These are phyloP conservation scores for Exsudoporus floridanus DNA, from an alignment of 1,284 basidiomycete genomes.

Conservation along the genomic window DNA sequence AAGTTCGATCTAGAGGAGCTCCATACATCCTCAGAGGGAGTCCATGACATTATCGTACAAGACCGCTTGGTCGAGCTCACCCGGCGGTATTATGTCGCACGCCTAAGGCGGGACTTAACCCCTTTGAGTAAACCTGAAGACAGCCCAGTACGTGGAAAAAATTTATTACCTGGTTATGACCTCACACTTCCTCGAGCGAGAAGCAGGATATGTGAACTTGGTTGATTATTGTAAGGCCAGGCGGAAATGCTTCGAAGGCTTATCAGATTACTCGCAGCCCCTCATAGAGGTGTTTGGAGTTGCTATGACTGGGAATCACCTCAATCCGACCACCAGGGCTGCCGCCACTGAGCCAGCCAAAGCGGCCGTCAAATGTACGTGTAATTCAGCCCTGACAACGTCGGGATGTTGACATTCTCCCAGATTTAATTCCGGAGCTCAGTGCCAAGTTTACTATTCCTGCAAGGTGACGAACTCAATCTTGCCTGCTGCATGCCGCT, in stretches of 20 bases:
- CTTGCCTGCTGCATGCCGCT: constrained; percentile 17
- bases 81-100: constrained; percentile 57
- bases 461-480: constrained; percentile 53
- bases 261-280: constrained; percentile 64
- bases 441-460: constrained; percentile 70
- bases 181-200: constrained; percentile 48
- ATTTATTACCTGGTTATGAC: constrained; percentile 1
- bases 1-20: constrained; percentile 47
- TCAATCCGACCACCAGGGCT: constrained; percentile 48
- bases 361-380: constrained; percentile 53
- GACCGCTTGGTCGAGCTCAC: constrained; percentile 78
- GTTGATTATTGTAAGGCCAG: constrained; percentile 63
- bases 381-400: constrained; percentile 16
- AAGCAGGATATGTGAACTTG: constrained; percentile 54
- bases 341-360: constrained; percentile 37
- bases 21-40: constrained; percentile 42
- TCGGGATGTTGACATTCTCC: constrained; percentile 29
- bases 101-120: constrained; percentile 61
- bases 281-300: constrained; percentile 65
- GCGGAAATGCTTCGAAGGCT: constrained; percentile 57
- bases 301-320: constrained; percentile 51
- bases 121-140: constrained; percentile 69
- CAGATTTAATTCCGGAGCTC: constrained; percentile 77
- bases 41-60: constrained; percentile 66
- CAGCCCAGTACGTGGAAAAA: constrained; percentile 50